Conservation (phyloP, 2,329 filamentous ascomycete genomes). For the Nannizziopsis arthrosporioides region DNA sequence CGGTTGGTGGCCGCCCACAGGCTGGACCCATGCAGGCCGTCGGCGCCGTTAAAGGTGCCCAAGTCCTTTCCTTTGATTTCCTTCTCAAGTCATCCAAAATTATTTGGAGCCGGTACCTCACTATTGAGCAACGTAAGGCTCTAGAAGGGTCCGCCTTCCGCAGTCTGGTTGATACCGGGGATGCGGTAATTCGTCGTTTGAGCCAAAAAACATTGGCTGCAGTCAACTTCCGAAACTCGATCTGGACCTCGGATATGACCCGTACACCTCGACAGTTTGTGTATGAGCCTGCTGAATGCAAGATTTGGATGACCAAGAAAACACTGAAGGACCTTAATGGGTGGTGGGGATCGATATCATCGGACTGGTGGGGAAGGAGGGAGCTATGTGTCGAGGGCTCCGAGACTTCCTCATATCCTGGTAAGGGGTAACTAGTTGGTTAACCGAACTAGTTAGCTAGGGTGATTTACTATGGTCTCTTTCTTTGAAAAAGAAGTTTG, state of each 20-base stretch:
- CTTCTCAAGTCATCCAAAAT: constrained; percentile 15
- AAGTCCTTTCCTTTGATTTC: constrained; percentile 21
- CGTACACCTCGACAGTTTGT: constrained; percentile 47
- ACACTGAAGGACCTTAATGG: constrained; percentile 42
- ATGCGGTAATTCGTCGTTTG: too few species aligned
- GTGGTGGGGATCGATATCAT: constrained; percentile 42
- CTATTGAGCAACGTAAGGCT: too few species aligned
- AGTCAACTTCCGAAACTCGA: constrained; percentile 22
- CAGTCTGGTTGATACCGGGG: too few species aligned
- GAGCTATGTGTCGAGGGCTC: constrained; percentile 23
- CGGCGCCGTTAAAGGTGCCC: constrained; percentile 51
- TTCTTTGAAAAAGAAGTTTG: too few species aligned
- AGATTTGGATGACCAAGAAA: constrained; percentile 46
- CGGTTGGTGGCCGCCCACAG: constrained; percentile 48
- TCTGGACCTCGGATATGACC: constrained; percentile 33
- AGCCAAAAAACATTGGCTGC: not conserved
- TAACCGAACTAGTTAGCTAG: too few species aligned
- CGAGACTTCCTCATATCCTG: too few species aligned
- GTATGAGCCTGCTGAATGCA: constrained; percentile 50
- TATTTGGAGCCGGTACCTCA: too few species aligned
- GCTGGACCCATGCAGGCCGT: constrained; percentile 48
- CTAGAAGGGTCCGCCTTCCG: too few species aligned
- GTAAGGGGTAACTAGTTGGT: too few species aligned
- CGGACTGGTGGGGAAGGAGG: constrained; percentile 29
- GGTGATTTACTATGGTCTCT: too few species aligned